Conservation (phyloP, 2,329 filamentous ascomycete species). For the Zasmidium angulare region DNA sequence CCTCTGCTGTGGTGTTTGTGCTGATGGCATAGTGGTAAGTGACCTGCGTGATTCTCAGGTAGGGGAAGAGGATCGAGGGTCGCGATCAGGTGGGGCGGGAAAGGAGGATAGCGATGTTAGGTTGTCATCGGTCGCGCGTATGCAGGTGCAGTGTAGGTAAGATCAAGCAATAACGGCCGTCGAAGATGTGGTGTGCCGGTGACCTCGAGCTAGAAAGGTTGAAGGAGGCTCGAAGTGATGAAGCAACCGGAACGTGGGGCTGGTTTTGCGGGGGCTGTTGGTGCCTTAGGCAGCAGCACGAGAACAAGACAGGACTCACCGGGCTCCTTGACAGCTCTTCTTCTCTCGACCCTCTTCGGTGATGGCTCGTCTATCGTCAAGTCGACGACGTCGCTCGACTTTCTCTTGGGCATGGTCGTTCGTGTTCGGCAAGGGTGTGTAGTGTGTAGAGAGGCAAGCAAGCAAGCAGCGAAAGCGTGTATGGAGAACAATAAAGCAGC, state of each 20-base stretch:
- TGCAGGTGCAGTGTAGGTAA: too few species aligned
- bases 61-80: not conserved
- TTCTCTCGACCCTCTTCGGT: not conserved
- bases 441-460: too few species aligned
- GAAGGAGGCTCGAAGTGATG: too few species aligned
- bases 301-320: constrained; percentile 8
- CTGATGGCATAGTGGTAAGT: constrained; percentile 44
- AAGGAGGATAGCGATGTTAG: not conserved
- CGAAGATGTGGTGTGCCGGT: too few species aligned
- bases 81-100: not conserved
- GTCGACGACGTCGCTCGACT: not conserved
- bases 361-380: not conserved
- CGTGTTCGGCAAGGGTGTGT: not conserved
- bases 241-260: too few species aligned
- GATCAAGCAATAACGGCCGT: too few species aligned
- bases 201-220: too few species aligned
- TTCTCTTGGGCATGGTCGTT: constrained; percentile 16
- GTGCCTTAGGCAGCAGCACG: not conserved
- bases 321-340: not conserved
- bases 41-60: not conserved
- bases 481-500: not conserved
- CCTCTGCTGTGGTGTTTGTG: constrained; percentile 48
- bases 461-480: too few species aligned
- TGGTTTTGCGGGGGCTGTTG: too few species aligned
- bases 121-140: too few species aligned